Conservation (phyloP, 768 basidiomycete genomes). For the Agaricus blazei region DNA sequence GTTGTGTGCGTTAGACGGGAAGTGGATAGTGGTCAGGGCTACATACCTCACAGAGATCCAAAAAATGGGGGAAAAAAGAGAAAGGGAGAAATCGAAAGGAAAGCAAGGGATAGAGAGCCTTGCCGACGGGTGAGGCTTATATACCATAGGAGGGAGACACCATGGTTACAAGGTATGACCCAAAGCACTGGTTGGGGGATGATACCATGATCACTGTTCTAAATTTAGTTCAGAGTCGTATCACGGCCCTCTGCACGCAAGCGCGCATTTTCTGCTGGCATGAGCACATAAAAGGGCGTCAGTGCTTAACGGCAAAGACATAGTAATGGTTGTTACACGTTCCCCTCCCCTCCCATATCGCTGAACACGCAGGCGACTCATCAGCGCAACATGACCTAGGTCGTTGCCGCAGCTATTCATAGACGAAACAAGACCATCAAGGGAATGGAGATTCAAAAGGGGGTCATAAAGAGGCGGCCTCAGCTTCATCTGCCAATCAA, state of each 20-base stretch:
- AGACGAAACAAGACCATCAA: slow-evolving; percentile 1
- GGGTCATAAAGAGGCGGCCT: not conserved
- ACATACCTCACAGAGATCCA: slow-evolving; percentile 57
- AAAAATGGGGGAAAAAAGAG: slow-evolving; percentile 28
- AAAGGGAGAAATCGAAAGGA: slow-evolving; percentile 15
- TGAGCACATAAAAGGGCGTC: no score
- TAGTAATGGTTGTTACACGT: no score
- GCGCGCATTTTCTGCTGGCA: no score
- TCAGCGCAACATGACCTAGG: not conserved
- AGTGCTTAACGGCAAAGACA: no score
- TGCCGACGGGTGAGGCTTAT: slow-evolving; percentile 15
- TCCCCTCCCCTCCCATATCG: no score
- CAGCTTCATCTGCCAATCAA: slow-evolving; percentile 8
- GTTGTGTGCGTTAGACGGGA: slow-evolving; percentile 5
- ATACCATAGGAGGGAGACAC: slow-evolving; percentile 19
- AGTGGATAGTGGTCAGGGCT: slow-evolving; percentile 1
- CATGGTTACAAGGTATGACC: slow-evolving; percentile 30
- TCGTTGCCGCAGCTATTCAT: not conserved
- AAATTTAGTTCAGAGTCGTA: not conserved
- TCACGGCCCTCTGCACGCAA: not conserved
- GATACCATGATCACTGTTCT: slow-evolving; percentile 1
- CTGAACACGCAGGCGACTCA: no score
- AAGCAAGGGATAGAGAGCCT: slow-evolving; percentile 17
- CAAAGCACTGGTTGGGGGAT: slow-evolving; percentile 11
- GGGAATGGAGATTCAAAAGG: not conserved